Evolutionary conservation across 768 basidiomycete genomes (phyloP).

Genomic region (Termitomyces sp.): DNA sequence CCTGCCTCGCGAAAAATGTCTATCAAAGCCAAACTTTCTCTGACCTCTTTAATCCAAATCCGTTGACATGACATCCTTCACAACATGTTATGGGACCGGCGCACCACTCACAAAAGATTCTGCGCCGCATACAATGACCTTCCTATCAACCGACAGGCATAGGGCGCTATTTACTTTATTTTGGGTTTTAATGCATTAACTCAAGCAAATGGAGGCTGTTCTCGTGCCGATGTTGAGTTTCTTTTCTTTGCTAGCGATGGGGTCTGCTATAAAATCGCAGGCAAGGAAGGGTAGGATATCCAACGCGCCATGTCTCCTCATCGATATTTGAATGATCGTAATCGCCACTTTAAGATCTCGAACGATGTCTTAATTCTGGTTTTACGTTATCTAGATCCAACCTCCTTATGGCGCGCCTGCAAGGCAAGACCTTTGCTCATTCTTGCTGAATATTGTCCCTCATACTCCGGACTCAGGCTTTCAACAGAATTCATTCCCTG

Average conservation of each 20-base stretch:
- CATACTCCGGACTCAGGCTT: slow-evolving; percentile 32
- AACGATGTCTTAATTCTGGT: slow-evolving; percentile 51
- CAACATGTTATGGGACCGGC: slow-evolving; percentile 35
- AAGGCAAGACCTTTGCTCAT: slow-evolving; percentile 30
- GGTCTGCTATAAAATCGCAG: slow-evolving; percentile 45
- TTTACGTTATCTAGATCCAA: slow-evolving; percentile 47
- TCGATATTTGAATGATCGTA: slow-evolving; percentile 30
- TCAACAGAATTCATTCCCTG: slow-evolving; percentile 40
- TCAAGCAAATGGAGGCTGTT: slow-evolving; percentile 40
- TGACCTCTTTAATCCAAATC: slow-evolving; percentile 33
- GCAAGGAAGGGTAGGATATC: slow-evolving; percentile 25
- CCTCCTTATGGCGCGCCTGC: slow-evolving; percentile 43
- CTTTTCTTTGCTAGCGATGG: slow-evolving; percentile 34
- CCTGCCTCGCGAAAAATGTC: slow-evolving; percentile 27
- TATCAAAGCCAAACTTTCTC: slow-evolving; percentile 36
- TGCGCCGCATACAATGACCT: slow-evolving; percentile 42
- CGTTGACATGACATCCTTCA: slow-evolving; percentile 57
- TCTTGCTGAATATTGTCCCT: neutral
- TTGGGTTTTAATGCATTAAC: slow-evolving; percentile 37
- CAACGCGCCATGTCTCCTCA: slow-evolving; percentile 44
- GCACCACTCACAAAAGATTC: slow-evolving; percentile 48
- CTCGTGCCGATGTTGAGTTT: slow-evolving; percentile 39
- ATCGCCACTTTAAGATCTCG: slow-evolving; percentile 46
- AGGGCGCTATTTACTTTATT: slow-evolving; percentile 38
- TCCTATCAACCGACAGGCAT: slow-evolving; percentile 45